Evolutionary conservation across 2,329 filamentous ascomycete species (phyloP), one percentile per base, ranked within the genome.

Genomic region (Neurospora crassa): DNA sequence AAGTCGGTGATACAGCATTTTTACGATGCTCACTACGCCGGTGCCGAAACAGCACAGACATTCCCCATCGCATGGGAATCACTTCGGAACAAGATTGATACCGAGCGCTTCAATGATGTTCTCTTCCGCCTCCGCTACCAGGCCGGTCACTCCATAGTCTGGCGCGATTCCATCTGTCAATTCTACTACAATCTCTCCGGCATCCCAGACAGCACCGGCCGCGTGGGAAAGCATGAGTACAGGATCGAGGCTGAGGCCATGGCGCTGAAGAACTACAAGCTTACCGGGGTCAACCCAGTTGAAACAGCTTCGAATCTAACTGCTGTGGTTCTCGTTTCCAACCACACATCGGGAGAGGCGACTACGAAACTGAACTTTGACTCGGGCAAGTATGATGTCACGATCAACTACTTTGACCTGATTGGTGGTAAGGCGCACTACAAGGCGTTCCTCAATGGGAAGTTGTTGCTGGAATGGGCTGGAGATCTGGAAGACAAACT

Each of bases 181-280:
- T 92, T 90, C 80, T 92, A 91, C 79, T 76, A 82, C 77, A 89
- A 87, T 77, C 79, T 88, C 45, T 89, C 88, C 0, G 82, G 84
- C 2, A 91, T 92, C 63, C 77, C 85, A 0, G 90, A 92, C 74
- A 80, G 84, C 24, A 75, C 75, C 0, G 82, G 81, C 1, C 84
- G 90, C 11, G 89, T 92, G 0, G 84, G 85, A 1, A 82, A 88
- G 72, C 86, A 92, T 78, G 85, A 86, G 0, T 89, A 86, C 79
- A 86, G 90, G n/a, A 85, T 92, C 67, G 90, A 92, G 81, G 90
- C 90, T 1, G 90, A 92, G 79, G 81, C 80, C 70, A 91, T 92
- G 90, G 74, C 79, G 0, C 81, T 92, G 1, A 80, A 83, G 7
- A 87, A 87, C 0, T 92, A 92, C 79, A 79, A 82, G 70, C 73